Percentiles rank a stretch among this genome's conserved stretches.
Conservation (phyloP, 2,329 filamentous ascomycete genomes). For the Drechslerella coelobrocha region DNA sequence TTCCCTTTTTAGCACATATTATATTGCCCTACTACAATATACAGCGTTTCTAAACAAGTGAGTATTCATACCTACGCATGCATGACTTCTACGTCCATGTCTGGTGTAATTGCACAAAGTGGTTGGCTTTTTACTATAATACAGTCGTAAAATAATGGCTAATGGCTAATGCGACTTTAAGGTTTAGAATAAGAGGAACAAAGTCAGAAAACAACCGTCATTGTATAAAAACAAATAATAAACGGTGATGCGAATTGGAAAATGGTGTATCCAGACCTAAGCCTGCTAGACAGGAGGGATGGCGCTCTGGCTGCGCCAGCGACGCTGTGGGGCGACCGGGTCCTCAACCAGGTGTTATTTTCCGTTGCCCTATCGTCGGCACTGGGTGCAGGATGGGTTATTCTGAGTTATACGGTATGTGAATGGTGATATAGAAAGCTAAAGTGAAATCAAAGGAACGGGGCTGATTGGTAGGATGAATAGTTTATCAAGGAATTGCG, state of each 20-base stretch:
- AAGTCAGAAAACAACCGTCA: neutral
- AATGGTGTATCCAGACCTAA: slow-evolving; percentile 22
- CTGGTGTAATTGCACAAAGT: too few species aligned
- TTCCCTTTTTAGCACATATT: too few species aligned
- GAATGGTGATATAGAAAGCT: too few species aligned
- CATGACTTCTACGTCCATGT: too few species aligned
- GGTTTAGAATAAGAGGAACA: too few species aligned
- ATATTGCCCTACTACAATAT: too few species aligned
- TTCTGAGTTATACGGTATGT: slow-evolving; percentile 57
- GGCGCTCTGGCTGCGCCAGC: slow-evolving; percentile 48
- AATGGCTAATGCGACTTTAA: too few species aligned
- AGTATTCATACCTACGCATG: too few species aligned
- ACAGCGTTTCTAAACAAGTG: too few species aligned
- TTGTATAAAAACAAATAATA: neutral
- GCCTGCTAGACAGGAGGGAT: slow-evolving; percentile 35
- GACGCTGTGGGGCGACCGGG: slow-evolving; percentile 32
- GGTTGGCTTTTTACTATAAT: too few species aligned
- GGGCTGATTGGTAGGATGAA: neutral
- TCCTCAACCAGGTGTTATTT: slow-evolving; percentile 56
- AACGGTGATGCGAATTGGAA: slow-evolving; percentile 17
- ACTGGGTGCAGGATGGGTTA: slow-evolving; percentile 59
- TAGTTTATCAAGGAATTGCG: slow-evolving; percentile 59
- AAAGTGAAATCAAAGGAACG: too few species aligned
- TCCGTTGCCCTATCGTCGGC: slow-evolving; percentile 57
- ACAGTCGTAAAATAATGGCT: too few species aligned